Conservation (phyloP, 2,329 filamentous ascomycete species). For the Anisogramma anomala region DNA sequence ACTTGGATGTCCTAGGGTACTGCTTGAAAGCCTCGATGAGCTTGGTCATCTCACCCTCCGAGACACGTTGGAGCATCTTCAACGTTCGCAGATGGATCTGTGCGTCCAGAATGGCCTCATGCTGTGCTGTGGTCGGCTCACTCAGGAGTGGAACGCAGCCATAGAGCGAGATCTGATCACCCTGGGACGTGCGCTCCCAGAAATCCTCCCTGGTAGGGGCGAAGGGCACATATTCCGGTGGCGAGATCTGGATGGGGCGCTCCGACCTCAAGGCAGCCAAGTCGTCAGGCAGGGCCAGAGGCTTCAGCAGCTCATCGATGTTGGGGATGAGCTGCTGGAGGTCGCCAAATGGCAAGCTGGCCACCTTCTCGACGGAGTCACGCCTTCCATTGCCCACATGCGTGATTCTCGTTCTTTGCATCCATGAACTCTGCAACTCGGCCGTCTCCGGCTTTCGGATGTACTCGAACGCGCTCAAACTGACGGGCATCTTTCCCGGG, state of each 20-base stretch:
- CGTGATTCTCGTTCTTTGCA: conserved; percentile 18
- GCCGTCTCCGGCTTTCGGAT: conserved; percentile 23
- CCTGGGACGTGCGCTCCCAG: conserved; percentile 22
- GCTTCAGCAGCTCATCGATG: conserved; percentile 16
- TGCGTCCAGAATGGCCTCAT: conserved; percentile 21
- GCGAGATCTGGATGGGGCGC: conserved; percentile 10
- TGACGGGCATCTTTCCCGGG: conserved; percentile 12
- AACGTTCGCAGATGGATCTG: conserved; percentile 24
- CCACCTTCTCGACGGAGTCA: conserved; percentile 13
- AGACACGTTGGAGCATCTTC: conserved; percentile 22
- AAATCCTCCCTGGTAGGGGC: conserved; percentile 21
- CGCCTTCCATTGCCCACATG: conserved; percentile 10
- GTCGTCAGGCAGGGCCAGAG: conserved; percentile 13
- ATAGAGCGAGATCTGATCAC: conserved; percentile 17
- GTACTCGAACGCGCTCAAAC: conserved; percentile 26
- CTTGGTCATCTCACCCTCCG: conserved; percentile 20
- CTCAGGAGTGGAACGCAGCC: conserved; percentile 24
- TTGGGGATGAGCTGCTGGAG: conserved; percentile 19
- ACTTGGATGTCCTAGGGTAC: conserved; percentile 15
- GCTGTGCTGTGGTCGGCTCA: conserved; percentile 20
- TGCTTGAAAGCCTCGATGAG: conserved; percentile 17
- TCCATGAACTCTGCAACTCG: conserved; percentile 23
- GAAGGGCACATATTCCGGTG: conserved; percentile 18
- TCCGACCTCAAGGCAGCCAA: conserved; percentile 15
- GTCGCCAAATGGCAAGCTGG: conserved; percentile 17